These are phyloP conservation scores for Fomitopsis palustris DNA, from an alignment of 1,284 basidiomycete species.

Conservation along the genomic window DNA sequence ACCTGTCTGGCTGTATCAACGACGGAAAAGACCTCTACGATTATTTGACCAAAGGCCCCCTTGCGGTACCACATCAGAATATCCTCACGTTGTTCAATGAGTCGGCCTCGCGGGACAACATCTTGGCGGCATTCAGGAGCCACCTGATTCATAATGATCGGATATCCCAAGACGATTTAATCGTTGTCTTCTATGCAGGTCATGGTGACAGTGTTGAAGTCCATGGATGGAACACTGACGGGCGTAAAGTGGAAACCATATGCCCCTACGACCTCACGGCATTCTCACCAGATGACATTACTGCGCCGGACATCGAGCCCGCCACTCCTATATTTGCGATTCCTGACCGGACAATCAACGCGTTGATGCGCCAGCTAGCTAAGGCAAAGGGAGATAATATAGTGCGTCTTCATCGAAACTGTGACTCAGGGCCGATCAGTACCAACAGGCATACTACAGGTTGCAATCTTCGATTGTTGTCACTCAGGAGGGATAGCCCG, in stretches of 20 bases:
- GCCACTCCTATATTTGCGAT: background rate
- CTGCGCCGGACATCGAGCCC: too few relatives aligned
- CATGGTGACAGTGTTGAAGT: background rate
- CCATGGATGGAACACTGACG: background rate
- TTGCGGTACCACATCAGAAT: background rate
- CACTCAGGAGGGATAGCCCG: background rate
- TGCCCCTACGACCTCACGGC: background rate
- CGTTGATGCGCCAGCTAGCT: background rate
- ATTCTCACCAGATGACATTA: background rate
- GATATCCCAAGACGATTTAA: background rate
- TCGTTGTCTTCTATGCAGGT: background rate
- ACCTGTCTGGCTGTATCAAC: background rate
- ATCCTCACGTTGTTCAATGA: background rate
- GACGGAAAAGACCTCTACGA: background rate
- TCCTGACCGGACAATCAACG: background rate
- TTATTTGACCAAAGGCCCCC: background rate
- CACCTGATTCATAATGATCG: background rate
- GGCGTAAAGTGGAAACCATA: background rate
- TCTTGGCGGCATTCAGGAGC: background rate
- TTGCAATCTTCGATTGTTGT: background rate
- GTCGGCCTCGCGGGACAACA: background rate
- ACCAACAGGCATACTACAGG: background rate
- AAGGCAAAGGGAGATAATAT: background rate
- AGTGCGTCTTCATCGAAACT: background rate
- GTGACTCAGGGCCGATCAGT: background rate